Evolutionary conservation across 192 early-diverging fungal genomes (phyloP).

Genomic region (Coemansia sp.): DNA sequence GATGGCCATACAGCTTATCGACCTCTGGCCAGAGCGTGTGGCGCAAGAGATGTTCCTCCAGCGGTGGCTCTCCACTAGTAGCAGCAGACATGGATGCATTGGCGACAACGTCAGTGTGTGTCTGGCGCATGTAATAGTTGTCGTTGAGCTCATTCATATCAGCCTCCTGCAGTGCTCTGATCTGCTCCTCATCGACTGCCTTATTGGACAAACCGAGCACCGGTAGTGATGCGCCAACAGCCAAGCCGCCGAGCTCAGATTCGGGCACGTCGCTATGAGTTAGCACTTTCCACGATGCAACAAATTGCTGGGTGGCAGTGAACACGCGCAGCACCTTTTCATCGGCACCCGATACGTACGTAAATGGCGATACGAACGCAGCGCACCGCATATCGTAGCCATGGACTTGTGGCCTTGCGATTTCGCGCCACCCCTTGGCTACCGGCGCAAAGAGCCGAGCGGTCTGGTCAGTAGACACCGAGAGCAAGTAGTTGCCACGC

Average conservation of each 20-base stretch:
- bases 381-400: conserved; percentile 92
- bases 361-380: conserved; percentile 69
- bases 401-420: conserved; percentile 93
- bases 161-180: conserved; percentile 10
- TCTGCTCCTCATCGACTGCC: conserved; percentile 64
- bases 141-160: conserved; percentile 37
- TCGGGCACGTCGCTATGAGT: not conserved
- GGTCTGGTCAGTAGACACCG: conserved; percentile 86
- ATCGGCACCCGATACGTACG: conserved; percentile 86
- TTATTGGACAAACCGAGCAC: conserved; percentile 96
- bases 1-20: conserved; percentile 97
- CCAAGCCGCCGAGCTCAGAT: conserved; percentile 21
- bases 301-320: conserved; percentile 78
- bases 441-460: conserved; percentile 79
- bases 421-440: conserved; percentile 83
- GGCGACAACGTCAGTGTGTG: conserved; percentile 57
- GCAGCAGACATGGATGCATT: conserved; percentile 35
- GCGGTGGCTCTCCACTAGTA: conserved; percentile 62
- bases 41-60: conserved; percentile 86
- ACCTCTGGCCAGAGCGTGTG: conserved; percentile 95
- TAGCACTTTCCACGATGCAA: conserved; percentile 55
- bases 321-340: conserved; percentile 94
- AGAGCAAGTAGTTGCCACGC: conserved; percentile 64
- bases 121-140: conserved; percentile 58
- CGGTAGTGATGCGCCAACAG: conserved; percentile 75